These are phyloP conservation scores for Globisporangium okanoganense DNA, from an alignment of 352 stramenopile species.

Conservation along the genomic window DNA sequence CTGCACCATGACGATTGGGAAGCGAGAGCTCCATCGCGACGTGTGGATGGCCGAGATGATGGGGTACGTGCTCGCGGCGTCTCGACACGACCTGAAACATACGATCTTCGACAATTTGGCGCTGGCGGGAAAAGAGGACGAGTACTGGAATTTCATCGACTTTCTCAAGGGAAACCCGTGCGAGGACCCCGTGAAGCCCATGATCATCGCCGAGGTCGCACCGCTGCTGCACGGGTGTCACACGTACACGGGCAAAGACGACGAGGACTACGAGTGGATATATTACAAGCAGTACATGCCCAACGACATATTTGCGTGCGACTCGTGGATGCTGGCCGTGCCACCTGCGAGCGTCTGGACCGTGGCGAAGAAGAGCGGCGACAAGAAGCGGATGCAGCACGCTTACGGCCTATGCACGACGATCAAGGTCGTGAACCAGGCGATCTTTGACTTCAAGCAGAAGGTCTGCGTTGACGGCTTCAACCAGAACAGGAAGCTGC, in stretches of 20 bases:
- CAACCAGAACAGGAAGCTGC: constrained; percentile 62
- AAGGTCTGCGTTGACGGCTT: constrained; percentile 56
- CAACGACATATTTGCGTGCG: constrained; percentile 68
- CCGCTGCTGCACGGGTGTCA: constrained; percentile 43
- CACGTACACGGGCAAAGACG: constrained; percentile 39
- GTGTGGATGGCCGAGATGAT: constrained; percentile 49
- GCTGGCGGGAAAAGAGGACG: constrained; percentile 41
- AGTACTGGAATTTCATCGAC: constrained; percentile 59
- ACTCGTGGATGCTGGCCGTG: constrained; percentile 66
- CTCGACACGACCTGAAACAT: constrained; percentile 68
- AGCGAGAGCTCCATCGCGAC: constrained; percentile 34
- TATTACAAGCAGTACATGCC: constrained; percentile 67
- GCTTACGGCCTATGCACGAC: constrained; percentile 77
- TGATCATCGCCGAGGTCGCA: constrained; percentile 41
- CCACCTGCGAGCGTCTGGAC: constrained; percentile 62
- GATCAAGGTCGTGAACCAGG: constrained; percentile 71
- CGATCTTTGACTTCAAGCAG: constrained; percentile 58
- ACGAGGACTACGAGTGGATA: constrained; percentile 48
- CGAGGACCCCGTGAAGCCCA: constrained; percentile 32
- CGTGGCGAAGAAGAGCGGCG: constrained; percentile 38
- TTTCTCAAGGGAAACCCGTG: constrained; percentile 64
- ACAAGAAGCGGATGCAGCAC: constrained; percentile 48
- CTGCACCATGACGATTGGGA: constrained; percentile 50
- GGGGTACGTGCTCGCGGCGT: constrained; percentile 50
- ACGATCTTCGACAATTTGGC: constrained; percentile 75